These are phyloP conservation scores for Warburgia ugandensis DNA, from an alignment of 164 flowering plant species.

Conservation along the genomic window DNA sequence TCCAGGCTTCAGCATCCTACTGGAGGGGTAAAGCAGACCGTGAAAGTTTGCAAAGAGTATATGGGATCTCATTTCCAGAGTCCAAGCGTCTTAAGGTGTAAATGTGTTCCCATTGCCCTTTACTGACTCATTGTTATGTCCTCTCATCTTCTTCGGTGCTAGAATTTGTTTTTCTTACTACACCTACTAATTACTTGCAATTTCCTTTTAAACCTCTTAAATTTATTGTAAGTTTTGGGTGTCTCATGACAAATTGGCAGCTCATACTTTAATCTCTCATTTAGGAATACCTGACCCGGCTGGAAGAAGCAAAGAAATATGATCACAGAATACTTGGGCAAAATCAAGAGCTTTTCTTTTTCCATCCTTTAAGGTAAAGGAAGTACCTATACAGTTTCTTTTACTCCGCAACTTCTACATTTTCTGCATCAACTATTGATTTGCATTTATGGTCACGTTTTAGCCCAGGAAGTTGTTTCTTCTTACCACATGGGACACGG, in stretches of 20 bases:
- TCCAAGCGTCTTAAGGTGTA: constrained; percentile 69
- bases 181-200: too few relatives aligned
- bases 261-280: constrained; percentile 7
- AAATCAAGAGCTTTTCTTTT: constrained; percentile 95
- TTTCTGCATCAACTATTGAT: background rate
- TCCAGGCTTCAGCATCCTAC: constrained; percentile 94
- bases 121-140: background rate
- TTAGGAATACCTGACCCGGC: constrained; percentile 58
- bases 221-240: background rate
- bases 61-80: constrained; percentile 96
- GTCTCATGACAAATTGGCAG: too few relatives aligned
- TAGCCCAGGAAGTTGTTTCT: constrained; percentile 99
- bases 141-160: background rate
- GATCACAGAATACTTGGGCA: constrained; percentile 78
- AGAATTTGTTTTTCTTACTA: background rate
- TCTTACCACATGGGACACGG: constrained; percentile 85
- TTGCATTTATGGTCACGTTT: constrained; percentile 15
- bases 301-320: constrained; percentile 95
- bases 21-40: constrained; percentile 93
- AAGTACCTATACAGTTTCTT: background rate
- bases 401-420: background rate
- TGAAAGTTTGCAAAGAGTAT: constrained; percentile 93
- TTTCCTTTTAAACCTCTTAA: background rate
- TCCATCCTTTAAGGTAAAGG: constrained; percentile 78
- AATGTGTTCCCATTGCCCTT: too few relatives aligned